A percentile compares a stretch with the other conserved stretches of the same genome.
These are phyloP conservation scores for Solanum peruvianum DNA, from an alignment of 257 asterid species.

Conservation along the genomic window DNA sequence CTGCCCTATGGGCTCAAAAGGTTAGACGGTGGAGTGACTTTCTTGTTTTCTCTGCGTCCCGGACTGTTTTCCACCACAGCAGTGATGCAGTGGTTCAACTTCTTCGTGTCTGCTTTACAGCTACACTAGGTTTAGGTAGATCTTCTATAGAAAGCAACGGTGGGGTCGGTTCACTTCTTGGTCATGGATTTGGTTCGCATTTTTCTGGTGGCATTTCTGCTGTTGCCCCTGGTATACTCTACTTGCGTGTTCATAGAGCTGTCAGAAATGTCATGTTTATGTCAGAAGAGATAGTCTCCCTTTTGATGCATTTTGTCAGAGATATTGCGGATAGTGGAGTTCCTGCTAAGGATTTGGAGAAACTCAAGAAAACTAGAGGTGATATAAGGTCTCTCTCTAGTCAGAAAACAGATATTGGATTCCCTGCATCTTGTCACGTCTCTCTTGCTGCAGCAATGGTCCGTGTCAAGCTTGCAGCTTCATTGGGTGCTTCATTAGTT, in stretches of 20 bases:
- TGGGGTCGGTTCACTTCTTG: constrained; percentile 86
- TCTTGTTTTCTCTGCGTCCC: constrained; percentile 73
- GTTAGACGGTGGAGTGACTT: constrained; percentile 89
- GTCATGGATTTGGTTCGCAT: constrained; percentile 90
- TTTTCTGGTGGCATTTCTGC: constrained; percentile 58
- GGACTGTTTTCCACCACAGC: constrained; percentile 79
- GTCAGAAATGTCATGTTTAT: constrained; percentile 57
- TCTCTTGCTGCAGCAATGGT: constrained; percentile 68
- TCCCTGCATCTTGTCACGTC: constrained; percentile 42
- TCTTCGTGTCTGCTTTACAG: constrained; percentile 67
- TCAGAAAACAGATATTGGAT: neutral
- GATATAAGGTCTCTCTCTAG: constrained; percentile 20
- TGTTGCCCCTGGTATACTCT: constrained; percentile 91
- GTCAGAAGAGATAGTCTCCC: constrained; percentile 68
- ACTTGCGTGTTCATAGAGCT: constrained; percentile 75
- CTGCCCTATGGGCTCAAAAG: constrained; percentile 85
- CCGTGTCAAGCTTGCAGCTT: constrained; percentile 75
- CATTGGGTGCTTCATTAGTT: constrained; percentile 73
- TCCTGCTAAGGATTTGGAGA: constrained; percentile 42
- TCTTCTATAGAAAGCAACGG: constrained; percentile 45
- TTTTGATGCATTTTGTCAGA: constrained; percentile 62
- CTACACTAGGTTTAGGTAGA: constrained; percentile 58
- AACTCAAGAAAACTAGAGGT: constrained; percentile 49
- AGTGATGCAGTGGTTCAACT: constrained; percentile 84
- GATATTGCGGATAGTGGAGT: constrained; percentile 48